Evolutionary conservation across 306 rosid species (phyloP).

Genomic region (Cucurbita moschata): DNA sequence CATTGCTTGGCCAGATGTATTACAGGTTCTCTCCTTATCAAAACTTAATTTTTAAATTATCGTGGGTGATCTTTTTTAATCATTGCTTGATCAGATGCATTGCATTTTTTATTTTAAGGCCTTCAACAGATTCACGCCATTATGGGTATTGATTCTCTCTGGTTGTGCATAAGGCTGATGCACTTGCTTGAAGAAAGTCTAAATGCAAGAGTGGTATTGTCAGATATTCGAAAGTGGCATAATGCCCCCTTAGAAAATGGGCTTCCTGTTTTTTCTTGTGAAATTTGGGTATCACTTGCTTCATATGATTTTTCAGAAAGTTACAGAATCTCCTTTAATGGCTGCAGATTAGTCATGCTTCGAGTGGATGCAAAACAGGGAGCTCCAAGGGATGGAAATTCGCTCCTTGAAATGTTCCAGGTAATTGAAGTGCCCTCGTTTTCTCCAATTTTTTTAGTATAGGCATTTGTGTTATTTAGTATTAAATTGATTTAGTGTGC

Average conservation of each 20-base stretch:
- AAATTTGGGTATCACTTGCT: neutral
- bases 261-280: neutral
- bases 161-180: neutral
- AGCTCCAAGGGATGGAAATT: constrained; percentile 82
- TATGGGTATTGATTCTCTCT: neutral
- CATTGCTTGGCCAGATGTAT: neutral
- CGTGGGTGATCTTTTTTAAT: neutral
- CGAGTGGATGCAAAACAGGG: constrained; percentile 98
- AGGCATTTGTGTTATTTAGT: neutral
- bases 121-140: neutral
- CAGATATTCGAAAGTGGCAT: neutral
- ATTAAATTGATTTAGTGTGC: neutral
- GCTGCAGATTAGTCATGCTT: constrained; percentile 73
- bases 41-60: neutral
- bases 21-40: neutral
- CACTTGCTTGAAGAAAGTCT: neutral
- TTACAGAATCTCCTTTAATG: constrained; percentile 7
- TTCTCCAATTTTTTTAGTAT: neutral
- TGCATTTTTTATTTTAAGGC: neutral
- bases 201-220: neutral
- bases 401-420: constrained; percentile 80
- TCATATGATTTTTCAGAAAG: neutral
- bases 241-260: neutral
- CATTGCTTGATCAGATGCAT: neutral
- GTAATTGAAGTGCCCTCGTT: constrained; percentile 12